Base-by-base conservation (phyloP, 202 grass and related monocot genomes). In the Zizania palustris region DNA sequence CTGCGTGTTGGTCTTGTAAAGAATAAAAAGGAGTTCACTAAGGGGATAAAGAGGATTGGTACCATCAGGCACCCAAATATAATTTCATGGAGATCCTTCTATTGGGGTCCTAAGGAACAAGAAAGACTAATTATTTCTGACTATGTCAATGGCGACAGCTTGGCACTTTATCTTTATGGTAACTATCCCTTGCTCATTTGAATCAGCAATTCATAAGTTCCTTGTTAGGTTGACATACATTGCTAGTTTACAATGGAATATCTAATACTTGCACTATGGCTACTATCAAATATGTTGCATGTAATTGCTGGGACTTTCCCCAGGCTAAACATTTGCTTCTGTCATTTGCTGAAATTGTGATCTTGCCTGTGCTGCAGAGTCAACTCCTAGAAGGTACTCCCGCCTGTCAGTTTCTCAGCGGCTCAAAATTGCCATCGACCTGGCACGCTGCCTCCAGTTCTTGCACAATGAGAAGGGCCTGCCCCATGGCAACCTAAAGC, bases 91-190 rank as follows among this genome's bases (percentile, higher is more conserved):
- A 92, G 85, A 83, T 89, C 89, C 12, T 93, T 90, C 81, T 99
- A 99, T 68, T 99, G 96, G 96, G 96, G 96, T 0, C 91, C 89
- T 19, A 92, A 88, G 74, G 96, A 95, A 72, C 91, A 99, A 88
- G 96, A 99, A 82, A 90, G 96, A 81, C 78, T 99, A 72, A 93
- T 99, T 71, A 87, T 99, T 85, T 90, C 89, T 72, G 92, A 99
- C 81, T 99, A 87, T 38, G 57, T 99, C 63, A 83, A 59, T 58
- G 89, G 89, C 6, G 96, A 99, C 71, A 96, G 80, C 83, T 85
- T 99, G 60, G 89, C 96, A 33, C 83, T 93, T 58, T 99, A 93
- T 84, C 85, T 99, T 65, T 99, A 99, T 42, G 96, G 96, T 99
- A 96, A 93, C 71, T 81, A 67, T 79, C 75, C 74, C 65, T 33